phyloP scores from a whole-genome alignment of 257 asterid species.

The Primulina eburnea region DNA sequence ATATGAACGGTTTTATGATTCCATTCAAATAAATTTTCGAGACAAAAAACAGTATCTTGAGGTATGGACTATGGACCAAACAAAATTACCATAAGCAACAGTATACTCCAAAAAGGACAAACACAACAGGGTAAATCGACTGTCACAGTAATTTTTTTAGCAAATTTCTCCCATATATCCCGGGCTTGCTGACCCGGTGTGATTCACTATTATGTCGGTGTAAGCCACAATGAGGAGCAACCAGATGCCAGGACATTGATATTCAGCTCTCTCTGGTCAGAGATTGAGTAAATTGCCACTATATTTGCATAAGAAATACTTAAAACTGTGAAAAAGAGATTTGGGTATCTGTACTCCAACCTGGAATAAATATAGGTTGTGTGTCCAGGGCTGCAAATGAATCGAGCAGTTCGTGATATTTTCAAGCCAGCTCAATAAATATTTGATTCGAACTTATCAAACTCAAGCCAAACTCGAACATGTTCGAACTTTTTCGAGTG shows the following conservation, averaged over 20 bases:
- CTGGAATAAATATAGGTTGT: neutral
- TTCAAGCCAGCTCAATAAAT: too few species aligned
- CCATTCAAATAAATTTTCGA: conserved; percentile 10
- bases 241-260: neutral
- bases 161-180: neutral
- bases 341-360: neutral
- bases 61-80: neutral
- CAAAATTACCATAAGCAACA: conserved; percentile 2
- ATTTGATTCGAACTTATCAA: too few species aligned
- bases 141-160: neutral
- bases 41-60: neutral
- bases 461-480: too few species aligned
- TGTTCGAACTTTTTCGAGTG: too few species aligned
- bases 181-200: neutral
- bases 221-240: neutral
- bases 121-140: neutral
- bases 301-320: neutral
- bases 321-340: neutral
- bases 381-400: too few species aligned
- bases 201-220: neutral
- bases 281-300: neutral
- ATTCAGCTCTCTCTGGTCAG: neutral
- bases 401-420: too few species aligned
- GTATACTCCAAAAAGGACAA: neutral
- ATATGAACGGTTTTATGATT: neutral